These are phyloP conservation scores for Saxophila tyrrhenica DNA, from an alignment of 495 filamentous ascomycete species.

Conservation along the genomic window DNA sequence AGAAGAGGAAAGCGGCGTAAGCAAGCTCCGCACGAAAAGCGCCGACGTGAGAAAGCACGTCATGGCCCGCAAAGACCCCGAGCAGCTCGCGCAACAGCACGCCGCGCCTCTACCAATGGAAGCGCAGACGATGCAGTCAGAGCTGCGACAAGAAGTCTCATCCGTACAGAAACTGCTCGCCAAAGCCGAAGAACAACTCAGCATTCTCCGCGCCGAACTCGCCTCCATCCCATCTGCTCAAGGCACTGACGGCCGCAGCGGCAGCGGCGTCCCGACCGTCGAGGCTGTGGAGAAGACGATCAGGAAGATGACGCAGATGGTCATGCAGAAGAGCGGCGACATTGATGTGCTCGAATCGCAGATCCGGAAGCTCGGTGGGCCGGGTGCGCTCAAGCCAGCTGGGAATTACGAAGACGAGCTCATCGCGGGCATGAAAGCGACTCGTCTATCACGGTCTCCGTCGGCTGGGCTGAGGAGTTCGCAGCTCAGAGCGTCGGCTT, in stretches of 20 bases:
- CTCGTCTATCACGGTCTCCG: constrained; percentile 3
- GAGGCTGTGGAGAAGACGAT: constrained; percentile 89
- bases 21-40: constrained; percentile 56
- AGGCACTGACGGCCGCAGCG: constrained; percentile 28
- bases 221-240: constrained; percentile 40
- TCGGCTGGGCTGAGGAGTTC: neutral
- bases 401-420: constrained; percentile 18
- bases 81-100: constrained; percentile 45
- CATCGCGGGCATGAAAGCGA: constrained; percentile 7
- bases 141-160: constrained; percentile 60
- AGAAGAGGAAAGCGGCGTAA: constrained; percentile 51
- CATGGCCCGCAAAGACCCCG: constrained; percentile 49
- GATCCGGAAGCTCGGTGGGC: constrained; percentile 56
- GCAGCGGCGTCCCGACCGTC: constrained; percentile 57
- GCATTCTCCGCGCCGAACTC: constrained; percentile 68
- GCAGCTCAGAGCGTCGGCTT: constrained; percentile 20
- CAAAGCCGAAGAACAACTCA: constrained; percentile 70
- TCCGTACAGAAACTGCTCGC: constrained; percentile 59
- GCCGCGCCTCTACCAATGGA: constrained; percentile 70
- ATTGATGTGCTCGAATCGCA: constrained; percentile 81
- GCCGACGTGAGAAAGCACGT: constrained; percentile 64
- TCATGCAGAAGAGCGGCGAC: constrained; percentile 73
- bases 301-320: constrained; percentile 81
- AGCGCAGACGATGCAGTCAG: constrained; percentile 67
- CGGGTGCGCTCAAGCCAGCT: constrained; percentile 8